A percentile compares a stretch with the other conserved stretches of the same genome.
These are phyloP conservation scores for Blastocystis sp. DNA, from an alignment of 352 stramenopile genomes.

Conservation along the genomic window DNA sequence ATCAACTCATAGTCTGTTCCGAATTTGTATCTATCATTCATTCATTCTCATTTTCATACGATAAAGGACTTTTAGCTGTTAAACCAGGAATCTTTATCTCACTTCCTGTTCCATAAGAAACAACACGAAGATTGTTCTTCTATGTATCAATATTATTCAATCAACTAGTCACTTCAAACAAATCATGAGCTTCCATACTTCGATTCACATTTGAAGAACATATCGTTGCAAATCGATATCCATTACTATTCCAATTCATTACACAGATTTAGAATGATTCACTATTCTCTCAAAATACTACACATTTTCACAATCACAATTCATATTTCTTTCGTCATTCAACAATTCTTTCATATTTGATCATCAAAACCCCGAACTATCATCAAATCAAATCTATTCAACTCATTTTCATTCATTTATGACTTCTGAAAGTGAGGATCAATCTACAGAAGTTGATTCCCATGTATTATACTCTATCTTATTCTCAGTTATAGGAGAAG, in stretches of 20 bases:
- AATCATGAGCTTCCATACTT: slow-evolving; percentile 60
- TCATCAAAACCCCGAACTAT: slow-evolving; percentile 3
- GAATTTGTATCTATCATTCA: slow-evolving; percentile 35
- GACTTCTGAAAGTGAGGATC: not conserved
- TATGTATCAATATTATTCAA: not conserved
- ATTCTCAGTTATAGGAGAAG: not conserved
- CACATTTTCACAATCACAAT: not conserved
- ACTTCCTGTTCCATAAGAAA: slow-evolving; percentile 45
- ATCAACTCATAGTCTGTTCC: slow-evolving; percentile 58
- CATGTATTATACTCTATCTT: not conserved
- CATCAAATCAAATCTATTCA: not conserved
- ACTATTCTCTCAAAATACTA: not conserved
- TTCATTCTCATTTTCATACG: not conserved
- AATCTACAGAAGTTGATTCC: not conserved
- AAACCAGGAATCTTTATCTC: slow-evolving; percentile 52
- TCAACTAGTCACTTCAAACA: not conserved
- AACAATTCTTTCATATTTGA: not conserved
- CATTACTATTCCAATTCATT: not conserved
- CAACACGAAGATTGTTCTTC: slow-evolving; percentile 21
- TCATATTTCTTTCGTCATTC: not conserved
- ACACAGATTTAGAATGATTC: not conserved
- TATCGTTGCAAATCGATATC: slow-evolving; percentile 64
- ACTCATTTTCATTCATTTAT: not conserved
- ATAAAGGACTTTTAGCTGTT: not conserved
- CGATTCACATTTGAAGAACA: slow-evolving; percentile 63